A percentile compares a stretch with the other conserved stretches of the same genome.
These are phyloP conservation scores for Pisolithus marmoratus DNA, from an alignment of 768 basidiomycete genomes.

Conservation along the genomic window DNA sequence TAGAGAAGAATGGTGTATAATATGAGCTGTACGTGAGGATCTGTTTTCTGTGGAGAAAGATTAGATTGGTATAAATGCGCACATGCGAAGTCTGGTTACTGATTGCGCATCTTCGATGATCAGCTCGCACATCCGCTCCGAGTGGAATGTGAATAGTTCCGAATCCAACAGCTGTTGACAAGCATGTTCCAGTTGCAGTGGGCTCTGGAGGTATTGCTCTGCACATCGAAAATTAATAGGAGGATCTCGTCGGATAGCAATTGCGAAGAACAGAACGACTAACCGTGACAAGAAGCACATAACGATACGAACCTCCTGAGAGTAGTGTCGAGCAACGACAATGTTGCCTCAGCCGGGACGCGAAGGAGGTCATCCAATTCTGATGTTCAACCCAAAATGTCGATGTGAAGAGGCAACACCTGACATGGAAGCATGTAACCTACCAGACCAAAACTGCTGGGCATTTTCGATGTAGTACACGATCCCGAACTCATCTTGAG, in stretches of 20 bases:
- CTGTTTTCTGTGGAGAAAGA: constrained; percentile 52
- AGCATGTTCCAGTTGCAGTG: constrained; percentile 80
- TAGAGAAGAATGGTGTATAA: constrained; percentile 71
- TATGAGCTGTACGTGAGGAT: constrained; percentile 80
- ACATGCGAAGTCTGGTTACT: constrained; percentile 37
- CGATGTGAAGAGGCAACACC: constrained; percentile 3
- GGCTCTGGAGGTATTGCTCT: constrained; percentile 85
- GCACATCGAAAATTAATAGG: constrained; percentile 5
- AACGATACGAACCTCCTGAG: constrained; percentile 71
- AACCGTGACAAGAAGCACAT: constrained; percentile 84
- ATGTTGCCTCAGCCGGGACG: constrained; percentile 59
- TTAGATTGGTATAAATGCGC: constrained; percentile 3
- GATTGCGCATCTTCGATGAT: constrained; percentile 62
- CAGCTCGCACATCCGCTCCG: constrained; percentile 85
- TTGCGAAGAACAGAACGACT: constrained; percentile 22
- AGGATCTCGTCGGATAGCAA: constrained; percentile 1
- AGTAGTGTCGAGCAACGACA: constrained; percentile 73
- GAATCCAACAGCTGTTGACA: constrained; percentile 71
- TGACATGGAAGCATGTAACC: constrained; percentile 22
- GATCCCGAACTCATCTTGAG: constrained; percentile 69
- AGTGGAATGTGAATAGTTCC: constrained; percentile 87
- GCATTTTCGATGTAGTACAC: constrained; percentile 78
- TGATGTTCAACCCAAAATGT: constrained; percentile 26
- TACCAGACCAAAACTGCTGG: constrained; percentile 90
- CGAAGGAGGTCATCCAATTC: constrained; percentile 84